phyloP scores from a whole-genome alignment of 208 protist genomes.

The Acanthamoeba lenticulata region DNA sequence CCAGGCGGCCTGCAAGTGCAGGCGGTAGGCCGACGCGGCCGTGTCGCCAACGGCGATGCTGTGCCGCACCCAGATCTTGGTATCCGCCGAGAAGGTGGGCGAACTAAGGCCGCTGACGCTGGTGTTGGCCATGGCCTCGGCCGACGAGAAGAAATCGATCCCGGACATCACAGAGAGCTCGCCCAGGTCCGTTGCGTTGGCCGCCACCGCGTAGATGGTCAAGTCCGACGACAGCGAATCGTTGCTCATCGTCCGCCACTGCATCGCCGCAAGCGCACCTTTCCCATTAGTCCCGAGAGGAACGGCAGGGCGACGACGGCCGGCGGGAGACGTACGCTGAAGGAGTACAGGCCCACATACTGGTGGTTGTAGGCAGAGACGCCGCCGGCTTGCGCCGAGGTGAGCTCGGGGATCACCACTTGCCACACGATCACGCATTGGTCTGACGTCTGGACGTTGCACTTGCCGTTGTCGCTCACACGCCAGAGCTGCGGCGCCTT shows the following conservation, averaged over 20 bases:
- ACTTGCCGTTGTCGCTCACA: neutral
- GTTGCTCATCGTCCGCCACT: neutral
- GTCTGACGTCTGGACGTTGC: neutral
- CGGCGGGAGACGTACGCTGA: neutral
- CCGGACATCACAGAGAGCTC: neutral
- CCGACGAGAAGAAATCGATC: neutral
- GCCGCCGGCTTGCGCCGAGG: neutral
- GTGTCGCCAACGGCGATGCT: neutral
- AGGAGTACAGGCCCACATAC: neutral
- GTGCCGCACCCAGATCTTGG: neutral
- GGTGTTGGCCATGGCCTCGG: neutral
- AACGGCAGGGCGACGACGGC: too few relatives aligned
- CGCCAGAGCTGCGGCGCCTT: neutral
- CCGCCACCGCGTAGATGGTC: neutral
- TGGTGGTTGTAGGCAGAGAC: neutral
- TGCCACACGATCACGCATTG: neutral
- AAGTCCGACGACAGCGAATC: neutral
- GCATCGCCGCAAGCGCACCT: neutral
- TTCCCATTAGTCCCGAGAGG: too few relatives aligned
- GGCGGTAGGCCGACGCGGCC: neutral
- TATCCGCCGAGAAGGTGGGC: neutral
- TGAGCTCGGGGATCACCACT: neutral
- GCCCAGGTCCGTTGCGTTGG: neutral
- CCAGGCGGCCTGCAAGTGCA: neutral
- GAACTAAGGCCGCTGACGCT: neutral